Conservation (phyloP, 2,329 filamentous ascomycete species). For the Fusarium devonianum region DNA sequence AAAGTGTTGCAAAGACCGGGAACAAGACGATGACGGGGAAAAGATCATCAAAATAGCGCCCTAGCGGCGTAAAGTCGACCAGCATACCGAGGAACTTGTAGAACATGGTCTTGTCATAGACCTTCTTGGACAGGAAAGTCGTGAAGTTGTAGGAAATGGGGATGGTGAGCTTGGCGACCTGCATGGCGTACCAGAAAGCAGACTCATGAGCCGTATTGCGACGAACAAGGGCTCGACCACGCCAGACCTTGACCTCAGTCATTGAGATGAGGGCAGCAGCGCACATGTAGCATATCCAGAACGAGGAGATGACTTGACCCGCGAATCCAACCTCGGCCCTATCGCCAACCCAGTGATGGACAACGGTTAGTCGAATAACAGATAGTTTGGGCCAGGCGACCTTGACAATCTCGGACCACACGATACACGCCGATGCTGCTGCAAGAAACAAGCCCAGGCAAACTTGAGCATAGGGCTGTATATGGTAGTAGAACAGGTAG, state of each 20-base stretch:
- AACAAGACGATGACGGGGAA: constrained; percentile 90
- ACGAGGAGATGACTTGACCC: constrained; percentile 82
- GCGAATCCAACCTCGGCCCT: constrained; percentile 82
- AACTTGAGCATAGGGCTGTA: constrained; percentile 74
- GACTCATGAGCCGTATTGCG: constrained; percentile 92
- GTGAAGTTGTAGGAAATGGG: constrained; percentile 96
- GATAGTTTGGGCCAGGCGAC: constrained; percentile 80
- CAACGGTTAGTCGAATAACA: constrained; percentile 69
- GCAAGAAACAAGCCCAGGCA: constrained; percentile 71
- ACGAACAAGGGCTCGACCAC: constrained; percentile 86
- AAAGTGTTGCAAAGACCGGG: constrained; percentile 83
- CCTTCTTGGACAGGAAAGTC: constrained; percentile 78
- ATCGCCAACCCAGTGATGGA: constrained; percentile 77
- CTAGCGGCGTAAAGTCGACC: constrained; percentile 83
- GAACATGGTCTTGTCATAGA: constrained; percentile 83
- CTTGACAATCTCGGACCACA: constrained; percentile 95
- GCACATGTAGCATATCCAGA: constrained; percentile 98
- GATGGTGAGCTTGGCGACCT: constrained; percentile 91
- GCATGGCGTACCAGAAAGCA: constrained; percentile 94
- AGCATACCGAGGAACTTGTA: constrained; percentile 84
- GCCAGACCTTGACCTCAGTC: constrained; percentile 96
- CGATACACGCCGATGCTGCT: constrained; percentile 79
- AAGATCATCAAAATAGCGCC: constrained; percentile 83
- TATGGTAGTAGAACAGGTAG: constrained; percentile 76
- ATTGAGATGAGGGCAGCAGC: constrained; percentile 85